A percentile compares a stretch with the other conserved stretches of the same genome.
Conservation (phyloP, 805 yeast genomes). For the Lipomyces yamadae region DNA sequence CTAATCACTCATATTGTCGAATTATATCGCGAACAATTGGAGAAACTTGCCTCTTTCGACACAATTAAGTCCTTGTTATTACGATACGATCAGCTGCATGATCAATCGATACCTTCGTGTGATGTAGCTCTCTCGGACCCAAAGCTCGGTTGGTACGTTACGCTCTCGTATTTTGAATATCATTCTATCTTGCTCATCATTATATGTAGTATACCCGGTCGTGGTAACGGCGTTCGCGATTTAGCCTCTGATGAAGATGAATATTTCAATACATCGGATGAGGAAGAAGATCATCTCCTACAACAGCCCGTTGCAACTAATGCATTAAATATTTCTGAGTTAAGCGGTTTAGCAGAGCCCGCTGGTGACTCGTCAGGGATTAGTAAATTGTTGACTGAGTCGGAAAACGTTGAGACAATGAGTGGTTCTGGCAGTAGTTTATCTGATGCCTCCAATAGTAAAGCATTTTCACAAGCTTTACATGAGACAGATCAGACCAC, state of each 20-base stretch:
- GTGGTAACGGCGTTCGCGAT: conserved; percentile 24
- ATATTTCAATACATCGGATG: conserved; percentile 38
- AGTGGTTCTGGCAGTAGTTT: background rate
- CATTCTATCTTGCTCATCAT: background rate
- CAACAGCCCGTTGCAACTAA: conserved; percentile 4
- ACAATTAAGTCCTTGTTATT: conserved; percentile 26
- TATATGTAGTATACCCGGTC: background rate
- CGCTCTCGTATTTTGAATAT: background rate
- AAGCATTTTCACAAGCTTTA: background rate
- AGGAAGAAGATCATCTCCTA: conserved; percentile 14
- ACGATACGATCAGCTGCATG: conserved; percentile 17
- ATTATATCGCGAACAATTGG: conserved; percentile 44
- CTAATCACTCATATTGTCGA: conserved; percentile 45
- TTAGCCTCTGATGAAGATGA: conserved; percentile 32
- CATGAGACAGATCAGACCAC: background rate
- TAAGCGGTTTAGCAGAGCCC: conserved; percentile 8
- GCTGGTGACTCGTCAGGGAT: conserved; percentile 5
- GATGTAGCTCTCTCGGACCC: conserved; percentile 22
- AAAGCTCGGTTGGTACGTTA: conserved; percentile 5
- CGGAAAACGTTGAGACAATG: background rate
- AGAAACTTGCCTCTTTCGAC: conserved; percentile 44
- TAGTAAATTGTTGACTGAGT: background rate
- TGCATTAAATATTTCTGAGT: background rate
- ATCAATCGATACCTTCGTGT: conserved; percentile 13
- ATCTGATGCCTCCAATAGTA: background rate